These are phyloP conservation scores for Fraxinus excelsior DNA, from an alignment of 257 asterid species.

Conservation along the genomic window DNA sequence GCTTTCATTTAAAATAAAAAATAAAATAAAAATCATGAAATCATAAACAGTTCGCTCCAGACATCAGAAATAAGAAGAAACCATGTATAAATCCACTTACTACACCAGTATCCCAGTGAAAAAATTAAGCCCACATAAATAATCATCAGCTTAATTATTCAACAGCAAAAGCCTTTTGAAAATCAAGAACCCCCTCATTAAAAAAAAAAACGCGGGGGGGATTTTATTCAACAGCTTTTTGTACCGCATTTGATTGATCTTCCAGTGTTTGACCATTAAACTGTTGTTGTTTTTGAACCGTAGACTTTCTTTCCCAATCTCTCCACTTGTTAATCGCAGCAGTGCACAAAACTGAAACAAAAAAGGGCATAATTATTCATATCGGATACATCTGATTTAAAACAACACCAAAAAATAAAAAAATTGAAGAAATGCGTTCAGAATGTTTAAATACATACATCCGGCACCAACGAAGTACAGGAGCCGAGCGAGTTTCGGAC, in stretches of 20 bases:
- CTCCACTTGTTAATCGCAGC: conserved; percentile 62
- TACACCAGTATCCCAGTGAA: background rate
- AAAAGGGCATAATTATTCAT: background rate
- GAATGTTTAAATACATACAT: conserved; percentile 29
- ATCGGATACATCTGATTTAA: background rate
- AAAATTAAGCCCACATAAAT: background rate
- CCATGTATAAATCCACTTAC: background rate
- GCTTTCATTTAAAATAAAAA: background rate
- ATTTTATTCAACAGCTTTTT: conserved; percentile 35
- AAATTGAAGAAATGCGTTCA: background rate
- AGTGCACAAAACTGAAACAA: conserved; percentile 46
- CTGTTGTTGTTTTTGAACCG: conserved; percentile 42
- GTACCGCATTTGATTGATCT: conserved; percentile 39
- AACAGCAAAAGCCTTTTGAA: background rate
- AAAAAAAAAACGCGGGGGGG: too few species aligned
- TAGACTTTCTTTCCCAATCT: conserved; percentile 43
- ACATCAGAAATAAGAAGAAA: background rate
- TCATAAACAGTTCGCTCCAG: background rate
- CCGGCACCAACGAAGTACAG: conserved; percentile 67
- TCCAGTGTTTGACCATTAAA: conserved; percentile 31
- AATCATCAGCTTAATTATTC: background rate
- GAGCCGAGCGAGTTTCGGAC: conserved; percentile 50
- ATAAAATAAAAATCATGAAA: background rate
- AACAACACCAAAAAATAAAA: background rate
- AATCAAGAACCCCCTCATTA: background rate